Evolutionary conservation across 1,139 yeast species (phyloP), one percentile per base, ranked within the genome.

Genomic region (Candida pseudoviswanathii): DNA sequence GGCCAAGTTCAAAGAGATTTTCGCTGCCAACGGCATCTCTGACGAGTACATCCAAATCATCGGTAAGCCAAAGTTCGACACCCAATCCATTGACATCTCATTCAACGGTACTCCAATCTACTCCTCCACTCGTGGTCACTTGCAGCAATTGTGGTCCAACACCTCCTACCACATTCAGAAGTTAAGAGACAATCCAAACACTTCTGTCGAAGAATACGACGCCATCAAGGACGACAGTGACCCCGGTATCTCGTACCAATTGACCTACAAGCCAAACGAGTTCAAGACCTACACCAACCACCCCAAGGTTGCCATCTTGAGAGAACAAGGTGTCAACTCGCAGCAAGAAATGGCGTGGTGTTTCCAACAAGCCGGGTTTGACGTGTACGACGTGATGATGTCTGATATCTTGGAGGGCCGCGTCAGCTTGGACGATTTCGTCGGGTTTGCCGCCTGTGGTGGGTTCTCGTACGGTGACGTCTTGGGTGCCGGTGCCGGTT

Each of bases 391-490:
- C 70, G 96, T 95, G 40, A 98, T 96, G 66, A 94, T 95, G 99
- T 83, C 96, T 11, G 99, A 95, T 67, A 81, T 95, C 52, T 75
- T 92, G 56, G 72, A 79, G 38, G 96, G 96, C 40, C 78, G 76
- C 60, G 86, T 87, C 38, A 69, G 84, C n/a, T 78, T 95, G 58
- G 85, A 82, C 60, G 86, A 83, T 45, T 95, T 94, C 69, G 90
- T 86, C 45, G 99, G 99, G 54, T 63, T 95, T 51, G 99, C 98
- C 48, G 99, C 99, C 4, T 95, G 99, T 73, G 99, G 99, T 71
- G 99, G 99, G 29, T 95, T 95, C 78, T 91, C 98, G 2, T 95
- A 92, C 65, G 99, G 99, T 78, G 99, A 95, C 71, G 99, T 95
- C 44, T 77, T 95, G 54, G 99, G 99, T 58, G 99, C 99, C 30